Percentiles rank a stretch among this genome's conserved stretches.
These are phyloP conservation scores for Mycena venus DNA, from an alignment of 768 basidiomycete species.

Conservation along the genomic window DNA sequence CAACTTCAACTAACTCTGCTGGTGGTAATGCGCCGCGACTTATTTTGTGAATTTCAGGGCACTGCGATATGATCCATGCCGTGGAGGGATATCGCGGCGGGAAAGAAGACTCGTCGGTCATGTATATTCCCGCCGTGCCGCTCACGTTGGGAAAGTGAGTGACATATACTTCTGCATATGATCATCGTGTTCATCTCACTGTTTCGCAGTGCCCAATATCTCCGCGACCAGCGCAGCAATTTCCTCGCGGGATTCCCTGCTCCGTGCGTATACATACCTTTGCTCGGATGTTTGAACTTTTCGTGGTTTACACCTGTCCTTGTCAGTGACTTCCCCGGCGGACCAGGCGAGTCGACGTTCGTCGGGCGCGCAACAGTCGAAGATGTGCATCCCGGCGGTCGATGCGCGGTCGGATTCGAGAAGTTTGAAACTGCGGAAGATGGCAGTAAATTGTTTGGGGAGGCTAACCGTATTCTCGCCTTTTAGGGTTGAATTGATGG, in stretches of 20 bases:
- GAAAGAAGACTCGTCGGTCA: slow-evolving; percentile 63
- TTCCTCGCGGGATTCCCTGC: slow-evolving; percentile 63
- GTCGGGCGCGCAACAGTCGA: slow-evolving; percentile 50
- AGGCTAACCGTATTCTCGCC: slow-evolving; percentile 23
- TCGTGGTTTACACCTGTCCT: not conserved
- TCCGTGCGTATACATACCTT: slow-evolving; percentile 59
- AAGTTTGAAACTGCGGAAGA: slow-evolving; percentile 40
- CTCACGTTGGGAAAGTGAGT: slow-evolving; percentile 63
- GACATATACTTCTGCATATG: not conserved
- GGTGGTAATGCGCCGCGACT: no score
- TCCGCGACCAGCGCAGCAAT: slow-evolving; percentile 62
- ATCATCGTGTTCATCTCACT: not conserved
- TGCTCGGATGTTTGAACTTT: not conserved
- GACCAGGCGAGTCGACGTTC: slow-evolving; percentile 63
- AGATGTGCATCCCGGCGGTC: slow-evolving; percentile 51
- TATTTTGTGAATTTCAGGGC: slow-evolving; percentile 55
- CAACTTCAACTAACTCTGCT: not conserved
- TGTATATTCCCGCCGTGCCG: slow-evolving; percentile 70
- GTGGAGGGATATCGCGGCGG: slow-evolving; percentile 66
- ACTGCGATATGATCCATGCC: slow-evolving; percentile 69
- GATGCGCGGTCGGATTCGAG: slow-evolving; percentile 58
- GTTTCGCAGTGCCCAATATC: slow-evolving; percentile 56
- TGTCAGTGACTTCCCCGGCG: slow-evolving; percentile 65
- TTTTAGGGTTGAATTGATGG: not conserved
- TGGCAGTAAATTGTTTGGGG: slow-evolving; percentile 17